These are phyloP conservation scores for Oryza meridionalis DNA, from an alignment of 176 grass and related monocot species.

Conservation along the genomic window DNA sequence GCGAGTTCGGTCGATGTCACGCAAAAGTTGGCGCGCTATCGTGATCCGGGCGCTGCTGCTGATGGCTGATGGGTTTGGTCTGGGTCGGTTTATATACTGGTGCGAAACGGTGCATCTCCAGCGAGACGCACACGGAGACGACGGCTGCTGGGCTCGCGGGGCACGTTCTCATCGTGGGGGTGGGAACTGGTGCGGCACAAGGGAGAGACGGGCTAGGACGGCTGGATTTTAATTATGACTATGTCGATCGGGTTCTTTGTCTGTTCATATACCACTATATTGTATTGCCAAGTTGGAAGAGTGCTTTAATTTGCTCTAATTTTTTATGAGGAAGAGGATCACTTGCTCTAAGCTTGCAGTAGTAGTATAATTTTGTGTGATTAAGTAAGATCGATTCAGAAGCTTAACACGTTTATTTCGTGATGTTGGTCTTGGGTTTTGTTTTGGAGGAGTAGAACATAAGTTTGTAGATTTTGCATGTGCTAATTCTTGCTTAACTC, in stretches of 20 bases:
- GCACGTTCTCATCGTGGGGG: constrained; percentile 1
- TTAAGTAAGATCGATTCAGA: not conserved
- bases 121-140: constrained; percentile 17
- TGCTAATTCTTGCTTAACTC: not conserved
- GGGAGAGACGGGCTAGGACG: not conserved
- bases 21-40: not conserved
- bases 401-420: not conserved
- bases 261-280: not conserved
- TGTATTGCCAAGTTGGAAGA: no score
- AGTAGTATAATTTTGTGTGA: not conserved
- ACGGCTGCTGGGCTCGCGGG: not conserved
- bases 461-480: not conserved
- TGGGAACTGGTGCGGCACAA: not conserved
- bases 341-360: no score
- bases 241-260: not conserved
- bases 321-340: no score
- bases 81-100: not conserved
- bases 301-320: no score
- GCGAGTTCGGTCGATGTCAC: not conserved
- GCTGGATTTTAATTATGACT: not conserved
- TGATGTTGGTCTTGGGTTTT: not conserved
- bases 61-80: not conserved
- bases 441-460: not conserved
- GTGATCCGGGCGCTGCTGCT: not conserved
- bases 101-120: not conserved